Evolutionary conservation across 140 eudicot species (phyloP), one percentile per base, ranked within the genome.

Genomic region (Flaveria floridana): DNA sequence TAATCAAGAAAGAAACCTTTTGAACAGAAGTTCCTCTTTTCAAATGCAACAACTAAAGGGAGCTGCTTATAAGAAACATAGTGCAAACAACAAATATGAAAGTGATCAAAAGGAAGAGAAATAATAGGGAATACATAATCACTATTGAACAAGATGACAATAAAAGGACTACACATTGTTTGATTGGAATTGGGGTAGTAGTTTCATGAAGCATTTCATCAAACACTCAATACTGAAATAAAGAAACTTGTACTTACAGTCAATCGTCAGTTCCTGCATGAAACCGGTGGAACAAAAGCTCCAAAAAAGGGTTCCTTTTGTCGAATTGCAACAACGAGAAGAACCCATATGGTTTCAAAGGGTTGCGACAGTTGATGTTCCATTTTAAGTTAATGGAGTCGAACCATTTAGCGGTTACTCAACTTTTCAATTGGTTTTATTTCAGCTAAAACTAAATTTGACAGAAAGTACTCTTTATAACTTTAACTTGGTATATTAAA

Each of bases 261-360:
- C 65, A 21, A 58, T 58, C 21, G 28, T 58, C 28, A 9, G 28
- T 4, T 1, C 28, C 13, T 55, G 62, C 5, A 34, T 34, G 41
- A 34, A 34, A 18, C 11, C 3, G 23, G 10, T 55, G 62, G 20
- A 55, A 21, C 34, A 58, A 20, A 58, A 21, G 37, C 65, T 12
- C 66, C 66, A 23, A 25, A 59, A 23, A 23, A 25, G 41, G 66
- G 66, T 59, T 59, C 66, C 18, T 59, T 37, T 59, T 59, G 41
- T 59, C 8, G 41, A 12, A 59, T 59, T 47, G 28, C 62, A 55
- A 18, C 26, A 55, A 55, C 12, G 62, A 18, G 62, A 18, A 55
- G 25, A 55, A 55, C 62, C 62, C 26, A 55, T 8, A 7, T 55
- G 62, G 62, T 55, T 55, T 55, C 62, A 55, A 55, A 16, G 62